A percentile compares a stretch with the other conserved stretches of the same genome.
Conservation (phyloP, 2,329 filamentous ascomycete species). For the Didymosphaeria variabile region DNA sequence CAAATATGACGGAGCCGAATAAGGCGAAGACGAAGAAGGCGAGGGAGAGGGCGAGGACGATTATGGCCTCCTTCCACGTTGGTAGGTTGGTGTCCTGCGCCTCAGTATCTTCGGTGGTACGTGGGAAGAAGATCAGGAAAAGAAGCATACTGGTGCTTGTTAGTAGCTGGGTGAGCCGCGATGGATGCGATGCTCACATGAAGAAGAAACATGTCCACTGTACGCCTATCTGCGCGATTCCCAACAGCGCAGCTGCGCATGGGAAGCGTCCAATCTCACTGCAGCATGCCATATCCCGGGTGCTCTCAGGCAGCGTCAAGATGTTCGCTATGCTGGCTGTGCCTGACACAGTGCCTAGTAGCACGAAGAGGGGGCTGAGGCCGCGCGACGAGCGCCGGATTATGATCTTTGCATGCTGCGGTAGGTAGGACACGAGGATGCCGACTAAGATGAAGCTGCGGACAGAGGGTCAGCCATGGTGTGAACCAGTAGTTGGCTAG, state of each 20-base stretch:
- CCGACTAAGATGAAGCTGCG: conserved; percentile 79
- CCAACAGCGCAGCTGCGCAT: conserved; percentile 84
- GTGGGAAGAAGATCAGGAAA: conserved; percentile 90
- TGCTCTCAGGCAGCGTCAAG: conserved; percentile 82
- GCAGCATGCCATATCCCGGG: conserved; percentile 86
- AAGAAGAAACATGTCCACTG: conserved; percentile 93
- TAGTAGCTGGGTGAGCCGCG: conserved; percentile 13
- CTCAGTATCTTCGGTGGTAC: conserved; percentile 39
- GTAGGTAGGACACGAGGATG: conserved; percentile 91
- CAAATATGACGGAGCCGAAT: conserved; percentile 69
- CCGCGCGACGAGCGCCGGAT: conserved; percentile 86
- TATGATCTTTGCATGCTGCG: conserved; percentile 93
- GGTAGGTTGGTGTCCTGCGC: conserved; percentile 47
- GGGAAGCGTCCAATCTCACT: conserved; percentile 80
- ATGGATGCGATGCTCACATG: conserved; percentile 68
- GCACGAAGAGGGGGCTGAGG: conserved; percentile 93
- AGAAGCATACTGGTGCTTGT: conserved; percentile 74
- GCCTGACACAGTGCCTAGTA: conserved; percentile 90
- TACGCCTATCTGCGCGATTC: conserved; percentile 87
- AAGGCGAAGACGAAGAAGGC: conserved; percentile 78
- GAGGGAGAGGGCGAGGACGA: conserved; percentile 76
- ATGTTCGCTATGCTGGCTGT: conserved; percentile 94
- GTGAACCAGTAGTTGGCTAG: conserved; percentile 8
- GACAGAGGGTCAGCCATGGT: conserved; percentile 23
- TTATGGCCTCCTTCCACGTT: conserved; percentile 80